Conservation (phyloP, 208 protist genomes). For the Wallacemonas sp. region DNA sequence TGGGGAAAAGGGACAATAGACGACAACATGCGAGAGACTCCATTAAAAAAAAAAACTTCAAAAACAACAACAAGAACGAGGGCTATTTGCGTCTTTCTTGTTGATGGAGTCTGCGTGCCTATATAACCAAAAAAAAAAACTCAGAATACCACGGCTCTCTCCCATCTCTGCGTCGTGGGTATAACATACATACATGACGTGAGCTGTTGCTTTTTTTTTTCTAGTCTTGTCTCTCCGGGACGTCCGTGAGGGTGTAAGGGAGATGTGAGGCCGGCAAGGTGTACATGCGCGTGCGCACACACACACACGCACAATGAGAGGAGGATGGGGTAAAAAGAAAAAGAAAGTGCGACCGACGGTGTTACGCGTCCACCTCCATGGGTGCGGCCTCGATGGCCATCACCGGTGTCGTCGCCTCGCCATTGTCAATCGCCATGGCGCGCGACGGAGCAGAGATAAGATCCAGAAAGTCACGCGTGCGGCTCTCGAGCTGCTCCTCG, state of each 20-base stretch:
- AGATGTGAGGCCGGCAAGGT: no score
- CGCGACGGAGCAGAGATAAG: slow-evolving; percentile 17
- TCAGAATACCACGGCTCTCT: no score
- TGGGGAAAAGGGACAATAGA: no score
- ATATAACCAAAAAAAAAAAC: not conserved
- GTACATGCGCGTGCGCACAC: no score
- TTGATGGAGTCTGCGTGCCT: no score
- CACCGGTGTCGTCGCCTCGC: not conserved
- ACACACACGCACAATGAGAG: no score
- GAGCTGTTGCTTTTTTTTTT: not conserved
- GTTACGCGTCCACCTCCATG: no score
- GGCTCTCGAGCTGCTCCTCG: slow-evolving; percentile 62
- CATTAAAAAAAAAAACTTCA: not conserved
- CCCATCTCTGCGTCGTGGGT: not conserved
- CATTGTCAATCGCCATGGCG: slow-evolving; percentile 3
- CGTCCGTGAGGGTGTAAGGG: no score
- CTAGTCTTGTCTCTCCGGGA: not conserved
- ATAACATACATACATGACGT: no score
- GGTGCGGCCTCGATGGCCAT: not conserved
- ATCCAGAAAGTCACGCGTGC: slow-evolving; percentile 53
- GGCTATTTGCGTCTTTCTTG: no score
- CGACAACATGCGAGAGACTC: not conserved
- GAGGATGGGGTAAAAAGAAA: not conserved
- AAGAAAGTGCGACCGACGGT: not conserved
- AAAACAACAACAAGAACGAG: not conserved